These are phyloP conservation scores for Wickerhamiella siamensis DNA, from an alignment of 805 yeast genomes.

Conservation along the genomic window DNA sequence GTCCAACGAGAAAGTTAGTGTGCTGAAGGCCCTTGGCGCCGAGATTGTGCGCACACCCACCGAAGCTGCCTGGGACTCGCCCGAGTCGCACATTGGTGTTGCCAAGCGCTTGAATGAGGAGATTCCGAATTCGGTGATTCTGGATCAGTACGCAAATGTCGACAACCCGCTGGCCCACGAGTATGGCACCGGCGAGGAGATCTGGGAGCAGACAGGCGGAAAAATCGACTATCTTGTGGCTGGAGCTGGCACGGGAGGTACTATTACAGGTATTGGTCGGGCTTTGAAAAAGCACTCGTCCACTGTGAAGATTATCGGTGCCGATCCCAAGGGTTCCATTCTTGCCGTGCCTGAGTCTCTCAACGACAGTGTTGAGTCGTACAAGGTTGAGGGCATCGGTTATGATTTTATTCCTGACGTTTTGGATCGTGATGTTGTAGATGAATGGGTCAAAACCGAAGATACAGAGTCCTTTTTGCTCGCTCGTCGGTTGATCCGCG, in stretches of 20 bases:
- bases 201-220: conserved; percentile 66
- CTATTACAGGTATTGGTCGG: conserved; percentile 67
- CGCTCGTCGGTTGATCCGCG: conserved; percentile 68
- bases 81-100: conserved; percentile 82
- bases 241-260: conserved; percentile 93
- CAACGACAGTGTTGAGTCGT: conserved; percentile 42
- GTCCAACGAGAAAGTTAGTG: conserved; percentile 83
- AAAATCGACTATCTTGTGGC: conserved; percentile 64
- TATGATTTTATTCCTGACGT: conserved; percentile 81
- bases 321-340: conserved; percentile 80
- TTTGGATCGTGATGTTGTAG: conserved; percentile 48
- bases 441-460: conserved; percentile 75
- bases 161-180: conserved; percentile 78
- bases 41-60: conserved; percentile 85
- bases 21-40: conserved; percentile 77
- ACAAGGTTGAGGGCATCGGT: conserved; percentile 84
- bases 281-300: conserved; percentile 61
- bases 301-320: conserved; percentile 51
- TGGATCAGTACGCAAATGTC: conserved; percentile 68
- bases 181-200: conserved; percentile 71
- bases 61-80: conserved; percentile 86
- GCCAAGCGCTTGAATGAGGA: conserved; percentile 68
- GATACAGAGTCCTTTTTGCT: conserved; percentile 66
- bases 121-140: conserved; percentile 69
- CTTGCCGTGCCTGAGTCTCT: conserved; percentile 65